Evolutionary conservation across 106 monocot species (phyloP), one percentile per base, ranked within the genome.

Genomic region (Dendrobium nobile): DNA sequence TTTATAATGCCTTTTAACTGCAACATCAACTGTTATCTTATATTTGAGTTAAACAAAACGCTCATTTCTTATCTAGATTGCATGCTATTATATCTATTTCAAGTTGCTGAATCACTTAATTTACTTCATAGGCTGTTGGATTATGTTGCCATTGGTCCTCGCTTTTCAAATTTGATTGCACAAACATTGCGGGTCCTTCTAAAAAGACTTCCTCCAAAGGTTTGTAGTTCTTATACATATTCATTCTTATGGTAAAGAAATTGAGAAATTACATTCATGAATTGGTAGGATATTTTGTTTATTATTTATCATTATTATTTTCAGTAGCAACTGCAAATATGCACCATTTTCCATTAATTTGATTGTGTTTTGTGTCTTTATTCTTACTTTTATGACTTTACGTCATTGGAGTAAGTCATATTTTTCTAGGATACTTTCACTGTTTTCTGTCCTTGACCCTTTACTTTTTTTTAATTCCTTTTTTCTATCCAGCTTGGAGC

Each of bases 121-220:
- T 73, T 73, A 42, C 59, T 42, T 77, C 81, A 84, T 85, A 99
- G 98, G 89, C 90, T 99, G 79, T 54, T 99, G 84, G 95, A 99
- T 77, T 99, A 95, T 80, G 92, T 91, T 83, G 84, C 92, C 72
- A 91, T 99, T 83, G 98, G 98, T 20, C 95, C 95, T 67, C 95
- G 98, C 19, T 99, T 95, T 80, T 99, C 98, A 80, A 95, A 95
- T 88, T 51, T 90, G 87, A 93, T 99, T 80, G 91, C 84, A 47
- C 95, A 92, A 72, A 99, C 95, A 40, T 81, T 99, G 81, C 44
- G 86, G 77, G 92, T 95, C 75, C 89, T 95, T 64, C 89, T 99
- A 75, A 99, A 95, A 78, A 86, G 90, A 51, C 84, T 93, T 84
- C 98, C 98, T 80, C 98, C 98, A 54, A 87, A 99, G 91, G 98